Percentiles rank a stretch among this genome's conserved stretches.
These are phyloP conservation scores for Hypoxylon sp. DNA, from an alignment of 2,329 filamentous ascomycete species.

Conservation along the genomic window DNA sequence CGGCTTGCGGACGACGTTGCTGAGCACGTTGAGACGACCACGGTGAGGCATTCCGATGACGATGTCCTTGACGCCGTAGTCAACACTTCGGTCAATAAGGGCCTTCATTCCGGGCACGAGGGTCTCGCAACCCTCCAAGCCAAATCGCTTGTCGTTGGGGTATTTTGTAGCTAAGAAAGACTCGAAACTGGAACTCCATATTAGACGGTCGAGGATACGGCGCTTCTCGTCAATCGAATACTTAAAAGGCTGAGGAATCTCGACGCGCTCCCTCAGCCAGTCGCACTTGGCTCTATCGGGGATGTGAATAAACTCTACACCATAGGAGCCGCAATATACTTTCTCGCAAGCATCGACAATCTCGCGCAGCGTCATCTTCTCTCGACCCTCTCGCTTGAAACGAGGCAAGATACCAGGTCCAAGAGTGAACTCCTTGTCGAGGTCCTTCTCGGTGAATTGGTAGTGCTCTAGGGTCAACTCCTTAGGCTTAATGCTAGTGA, in stretches of 20 bases:
- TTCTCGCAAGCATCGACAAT: slow-evolving; percentile 94
- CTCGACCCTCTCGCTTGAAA: slow-evolving; percentile 87
- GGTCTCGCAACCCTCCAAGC: slow-evolving; percentile 95
- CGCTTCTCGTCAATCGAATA: slow-evolving; percentile 99
- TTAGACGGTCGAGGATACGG: slow-evolving; percentile 94
- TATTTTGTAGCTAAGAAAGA: slow-evolving; percentile 96
- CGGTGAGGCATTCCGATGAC: slow-evolving; percentile 99
- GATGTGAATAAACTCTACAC: slow-evolving; percentile 98
- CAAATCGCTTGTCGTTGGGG: slow-evolving; percentile 99
- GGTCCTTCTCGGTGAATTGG: slow-evolving; percentile 92
- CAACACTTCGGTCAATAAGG: slow-evolving; percentile 96
- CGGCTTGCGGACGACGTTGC: slow-evolving; percentile 98
- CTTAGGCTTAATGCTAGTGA: slow-evolving; percentile 88
- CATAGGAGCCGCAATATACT: slow-evolving; percentile 97
- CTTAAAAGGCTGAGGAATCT: slow-evolving; percentile 94
- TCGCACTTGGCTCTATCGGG: slow-evolving; percentile 97
- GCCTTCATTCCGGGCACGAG: slow-evolving; percentile 99
- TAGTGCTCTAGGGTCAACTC: slow-evolving; percentile 95
- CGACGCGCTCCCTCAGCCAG: slow-evolving; percentile 94
- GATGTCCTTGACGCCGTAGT: slow-evolving; percentile 98
- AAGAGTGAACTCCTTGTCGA: slow-evolving; percentile 90
- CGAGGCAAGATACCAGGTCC: slow-evolving; percentile 95
- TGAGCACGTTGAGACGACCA: slow-evolving; percentile 96
- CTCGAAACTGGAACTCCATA: slow-evolving; percentile 99
- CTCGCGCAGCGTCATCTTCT: slow-evolving; percentile 97